Percentiles rank a stretch among this genome's conserved stretches.
phyloP scores from a whole-genome alignment of 345 rosid genomes.

The Clarkia xantiana region DNA sequence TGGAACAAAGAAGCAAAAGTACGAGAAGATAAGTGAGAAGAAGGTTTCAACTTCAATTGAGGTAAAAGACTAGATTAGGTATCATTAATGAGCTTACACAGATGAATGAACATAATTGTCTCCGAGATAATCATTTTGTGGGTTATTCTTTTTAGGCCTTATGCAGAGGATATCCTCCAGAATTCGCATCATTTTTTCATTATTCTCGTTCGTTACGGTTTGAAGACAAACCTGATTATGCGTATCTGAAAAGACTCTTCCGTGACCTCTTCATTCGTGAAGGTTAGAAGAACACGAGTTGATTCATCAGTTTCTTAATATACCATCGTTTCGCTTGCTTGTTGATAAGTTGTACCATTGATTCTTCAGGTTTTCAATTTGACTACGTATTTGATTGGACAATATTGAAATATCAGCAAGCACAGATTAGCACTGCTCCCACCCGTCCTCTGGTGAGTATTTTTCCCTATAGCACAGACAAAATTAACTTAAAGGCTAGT shows the following conservation, averaged over 20 bases:
- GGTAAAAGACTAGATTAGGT: slow-evolving; percentile 20
- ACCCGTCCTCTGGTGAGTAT: slow-evolving; percentile 39
- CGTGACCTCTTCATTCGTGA: slow-evolving; percentile 87
- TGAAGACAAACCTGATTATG: slow-evolving; percentile 84
- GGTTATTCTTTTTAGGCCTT: slow-evolving; percentile 30
- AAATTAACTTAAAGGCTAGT: too few relatives aligned
- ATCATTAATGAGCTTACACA: too few relatives aligned
- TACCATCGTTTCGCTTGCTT: too few relatives aligned
- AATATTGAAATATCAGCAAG: slow-evolving; percentile 76
- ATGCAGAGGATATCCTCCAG: slow-evolving; percentile 80
- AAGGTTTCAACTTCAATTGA: slow-evolving; percentile 80
- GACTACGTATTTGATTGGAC: slow-evolving; percentile 94
- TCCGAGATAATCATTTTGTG: neutral
- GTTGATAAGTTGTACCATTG: too few relatives aligned
- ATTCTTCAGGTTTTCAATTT: slow-evolving; percentile 60
- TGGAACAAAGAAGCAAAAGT: slow-evolving; percentile 83
- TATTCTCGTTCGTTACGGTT: slow-evolving; percentile 79
- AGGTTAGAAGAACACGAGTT: slow-evolving; percentile 30
- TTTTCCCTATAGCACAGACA: neutral
- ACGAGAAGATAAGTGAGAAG: slow-evolving; percentile 83
- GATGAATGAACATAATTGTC: too few relatives aligned
- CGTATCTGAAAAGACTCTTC: slow-evolving; percentile 75
- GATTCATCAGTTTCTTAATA: slow-evolving; percentile 8
- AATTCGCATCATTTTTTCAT: slow-evolving; percentile 81
- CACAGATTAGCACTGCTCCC: slow-evolving; percentile 44